A percentile compares a stretch with the other conserved stretches of the same genome.
Conservation (phyloP, 805 yeast species). For the Isabelozyma rhagii region DNA sequence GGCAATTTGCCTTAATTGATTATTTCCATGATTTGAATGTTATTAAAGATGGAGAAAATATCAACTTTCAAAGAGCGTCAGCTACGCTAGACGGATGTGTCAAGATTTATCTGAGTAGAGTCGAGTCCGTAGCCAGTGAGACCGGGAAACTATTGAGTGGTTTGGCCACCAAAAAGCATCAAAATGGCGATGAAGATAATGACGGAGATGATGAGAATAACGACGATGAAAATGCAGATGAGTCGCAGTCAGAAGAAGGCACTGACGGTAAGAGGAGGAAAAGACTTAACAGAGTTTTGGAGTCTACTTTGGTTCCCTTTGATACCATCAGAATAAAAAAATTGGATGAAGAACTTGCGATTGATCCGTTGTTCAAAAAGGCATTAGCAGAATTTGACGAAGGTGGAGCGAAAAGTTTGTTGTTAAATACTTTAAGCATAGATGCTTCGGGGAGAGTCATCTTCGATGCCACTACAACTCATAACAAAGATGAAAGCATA, state of each 20-base stretch:
- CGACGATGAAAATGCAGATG: slow-evolving; percentile 20
- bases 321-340: slow-evolving; percentile 50
- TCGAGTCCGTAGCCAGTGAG: slow-evolving; percentile 88
- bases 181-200: slow-evolving; percentile 19
- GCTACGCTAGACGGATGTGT: slow-evolving; percentile 94
- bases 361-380: slow-evolving; percentile 74
- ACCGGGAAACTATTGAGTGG: slow-evolving; percentile 84
- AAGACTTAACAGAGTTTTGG: slow-evolving; percentile 30
- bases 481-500: slow-evolving; percentile 6
- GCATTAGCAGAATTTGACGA: slow-evolving; percentile 78
- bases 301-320: slow-evolving; percentile 51
- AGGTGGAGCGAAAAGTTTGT: slow-evolving; percentile 73
- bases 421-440: slow-evolving; percentile 58
- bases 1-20: slow-evolving; percentile 51
- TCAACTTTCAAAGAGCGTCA: slow-evolving; percentile 87
- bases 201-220: slow-evolving; percentile 21
- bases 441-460: slow-evolving; percentile 55
- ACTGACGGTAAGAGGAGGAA: slow-evolving; percentile 18
- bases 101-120: slow-evolving; percentile 85
- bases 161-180: slow-evolving; percentile 43
- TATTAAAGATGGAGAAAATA: slow-evolving; percentile 44
- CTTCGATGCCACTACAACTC: slow-evolving; percentile 57
- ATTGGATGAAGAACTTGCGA: slow-evolving; percentile 60
- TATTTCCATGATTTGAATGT: slow-evolving; percentile 51
- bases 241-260: slow-evolving; percentile 12